Conservation (phyloP, 2,329 filamentous ascomycete genomes). For the Cladosporium phlei region DNA sequence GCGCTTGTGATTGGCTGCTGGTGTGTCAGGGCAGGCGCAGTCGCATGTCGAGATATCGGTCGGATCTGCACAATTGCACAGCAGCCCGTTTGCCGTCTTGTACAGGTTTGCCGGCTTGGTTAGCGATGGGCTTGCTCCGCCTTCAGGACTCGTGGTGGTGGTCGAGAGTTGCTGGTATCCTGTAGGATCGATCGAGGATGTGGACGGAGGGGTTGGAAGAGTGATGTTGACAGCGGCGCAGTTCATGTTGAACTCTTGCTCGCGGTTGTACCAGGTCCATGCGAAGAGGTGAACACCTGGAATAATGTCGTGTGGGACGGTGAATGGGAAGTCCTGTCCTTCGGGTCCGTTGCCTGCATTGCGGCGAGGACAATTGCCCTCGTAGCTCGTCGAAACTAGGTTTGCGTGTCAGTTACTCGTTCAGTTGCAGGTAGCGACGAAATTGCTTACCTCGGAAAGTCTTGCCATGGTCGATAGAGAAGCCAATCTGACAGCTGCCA, state of each 20-base stretch:
- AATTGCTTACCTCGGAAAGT: too few relatives aligned
- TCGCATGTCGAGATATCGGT: constrained; percentile 17
- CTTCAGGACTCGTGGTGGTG: background rate
- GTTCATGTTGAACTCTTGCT: constrained; percentile 44
- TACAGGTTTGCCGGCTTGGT: background rate
- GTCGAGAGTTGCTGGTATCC: background rate
- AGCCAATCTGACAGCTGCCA: constrained; percentile 45
- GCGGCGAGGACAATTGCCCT: constrained; percentile 45
- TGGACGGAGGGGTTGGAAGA: constrained; percentile 18
- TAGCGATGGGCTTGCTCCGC: constrained; percentile 19
- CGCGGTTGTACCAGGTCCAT: constrained; percentile 47
- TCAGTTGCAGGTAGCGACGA: too few relatives aligned
- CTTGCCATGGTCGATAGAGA: constrained; percentile 38
- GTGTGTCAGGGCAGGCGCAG: constrained; percentile 15
- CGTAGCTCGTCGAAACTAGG: constrained; percentile 42
- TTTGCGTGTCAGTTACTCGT: too few relatives aligned
- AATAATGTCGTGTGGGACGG: constrained; percentile 40
- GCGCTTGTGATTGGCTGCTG: background rate
- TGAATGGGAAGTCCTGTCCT: constrained; percentile 43
- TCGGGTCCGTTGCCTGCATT: constrained; percentile 34
- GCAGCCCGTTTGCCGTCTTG: constrained; percentile 24
- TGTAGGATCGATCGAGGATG: background rate
- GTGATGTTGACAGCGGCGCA: constrained; percentile 43
- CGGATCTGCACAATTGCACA: constrained; percentile 20
- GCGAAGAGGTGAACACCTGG: constrained; percentile 40